Evolutionary conservation across 495 filamentous ascomycete species (phyloP).

Genomic region (Letharia columbiana): DNA sequence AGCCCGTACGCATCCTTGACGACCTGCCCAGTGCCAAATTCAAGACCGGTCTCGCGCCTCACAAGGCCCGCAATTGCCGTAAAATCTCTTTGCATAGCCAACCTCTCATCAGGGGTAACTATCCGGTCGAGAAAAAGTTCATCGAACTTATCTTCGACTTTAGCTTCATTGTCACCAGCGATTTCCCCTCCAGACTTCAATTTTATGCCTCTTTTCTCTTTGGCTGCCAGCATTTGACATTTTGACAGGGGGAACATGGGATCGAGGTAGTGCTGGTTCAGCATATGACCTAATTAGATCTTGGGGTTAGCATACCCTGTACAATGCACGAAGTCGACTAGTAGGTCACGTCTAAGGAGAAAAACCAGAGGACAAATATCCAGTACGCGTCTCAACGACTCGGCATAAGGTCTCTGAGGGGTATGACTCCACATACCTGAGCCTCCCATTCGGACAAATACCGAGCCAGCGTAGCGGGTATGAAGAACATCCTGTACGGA

Average conservation of each 20-base stretch:
- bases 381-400: neutral
- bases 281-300: constrained; percentile 52
- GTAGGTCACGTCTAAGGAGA: neutral
- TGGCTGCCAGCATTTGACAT: neutral
- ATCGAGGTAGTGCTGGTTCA: constrained; percentile 75
- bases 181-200: constrained; percentile 10
- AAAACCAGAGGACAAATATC: neutral
- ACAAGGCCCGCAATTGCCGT: neutral
- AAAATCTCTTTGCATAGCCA: constrained; percentile 10
- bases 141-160: neutral
- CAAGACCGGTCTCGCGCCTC: constrained; percentile 16
- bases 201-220: neutral
- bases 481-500: constrained; percentile 37
- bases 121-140: constrained; percentile 17
- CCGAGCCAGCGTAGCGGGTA: constrained; percentile 62
- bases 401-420: no score
- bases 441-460: constrained; percentile 56
- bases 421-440: neutral
- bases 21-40: constrained; percentile 19
- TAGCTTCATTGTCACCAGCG: neutral
- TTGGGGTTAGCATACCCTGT: neutral
- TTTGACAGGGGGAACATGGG: constrained; percentile 60
- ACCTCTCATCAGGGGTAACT: constrained; percentile 20
- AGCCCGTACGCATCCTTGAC: constrained; percentile 4
- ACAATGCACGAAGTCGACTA: neutral